Percentiles rank a stretch among this genome's conserved stretches.
These are phyloP conservation scores for Hirsutella rhossiliensis DNA, from an alignment of 2,329 filamentous ascomycete genomes.

Conservation along the genomic window DNA sequence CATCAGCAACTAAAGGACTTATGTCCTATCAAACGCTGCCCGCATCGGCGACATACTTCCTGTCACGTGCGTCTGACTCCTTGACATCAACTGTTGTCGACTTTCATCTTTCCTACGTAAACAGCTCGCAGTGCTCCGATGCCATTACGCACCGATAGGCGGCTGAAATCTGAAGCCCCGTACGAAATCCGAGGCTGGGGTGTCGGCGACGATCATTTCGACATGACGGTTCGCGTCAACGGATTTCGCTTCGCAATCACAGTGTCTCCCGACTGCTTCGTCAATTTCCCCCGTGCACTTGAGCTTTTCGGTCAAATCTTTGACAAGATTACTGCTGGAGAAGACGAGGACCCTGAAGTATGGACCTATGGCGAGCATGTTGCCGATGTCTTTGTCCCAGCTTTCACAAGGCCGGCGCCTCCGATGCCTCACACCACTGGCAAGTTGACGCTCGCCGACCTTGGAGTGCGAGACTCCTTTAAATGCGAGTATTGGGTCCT, in stretches of 20 bases:
- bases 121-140: not conserved
- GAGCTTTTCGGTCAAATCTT: conserved; percentile 2
- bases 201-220: conserved; percentile 4
- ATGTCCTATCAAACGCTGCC: too few relatives aligned
- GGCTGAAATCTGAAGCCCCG: not conserved
- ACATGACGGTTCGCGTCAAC: conserved; percentile 3
- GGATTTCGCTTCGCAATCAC: conserved; percentile 3
- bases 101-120: not conserved
- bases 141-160: not conserved
- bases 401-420: conserved; percentile 3
- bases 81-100: too few relatives aligned
- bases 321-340: conserved; percentile 1
- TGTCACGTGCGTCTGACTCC: too few relatives aligned
- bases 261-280: conserved; percentile 1
- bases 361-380: conserved; percentile 5
- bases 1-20: too few relatives aligned
- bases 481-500: conserved; percentile 2
- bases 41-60: too few relatives aligned
- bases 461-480: conserved; percentile 1
- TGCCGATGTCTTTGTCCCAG: conserved; percentile 2
- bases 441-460: conserved; percentile 5
- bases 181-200: conserved; percentile 5
- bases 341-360: conserved; percentile 2
- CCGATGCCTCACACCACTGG: not conserved
- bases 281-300: conserved; percentile 3